A percentile compares a stretch with the other conserved stretches of the same genome.
These are phyloP conservation scores for Lactifluus echinatus DNA, from an alignment of 768 basidiomycete genomes.

Conservation along the genomic window DNA sequence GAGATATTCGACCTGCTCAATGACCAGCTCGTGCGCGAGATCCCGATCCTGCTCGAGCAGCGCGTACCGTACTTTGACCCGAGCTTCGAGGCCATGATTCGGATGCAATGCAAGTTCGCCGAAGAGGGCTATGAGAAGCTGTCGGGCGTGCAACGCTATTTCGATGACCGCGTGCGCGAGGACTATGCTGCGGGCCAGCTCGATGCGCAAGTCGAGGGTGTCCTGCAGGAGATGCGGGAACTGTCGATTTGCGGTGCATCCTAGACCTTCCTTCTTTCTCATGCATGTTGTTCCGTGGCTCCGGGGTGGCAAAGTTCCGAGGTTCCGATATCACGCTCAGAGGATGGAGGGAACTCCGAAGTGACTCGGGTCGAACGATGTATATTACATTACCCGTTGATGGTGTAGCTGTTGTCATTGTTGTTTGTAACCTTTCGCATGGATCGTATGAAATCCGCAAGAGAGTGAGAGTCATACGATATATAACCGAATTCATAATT, in stretches of 20 bases:
- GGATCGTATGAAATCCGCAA: slow-evolving; percentile 2
- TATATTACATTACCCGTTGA: slow-evolving; percentile 1
- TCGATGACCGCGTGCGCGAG: slow-evolving; percentile 81
- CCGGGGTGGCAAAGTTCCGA: neutral
- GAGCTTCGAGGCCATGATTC: slow-evolving; percentile 97
- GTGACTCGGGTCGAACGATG: neutral
- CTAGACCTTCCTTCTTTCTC: slow-evolving; percentile 6
- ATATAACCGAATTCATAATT: slow-evolving; percentile 11
- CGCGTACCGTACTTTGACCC: slow-evolving; percentile 98
- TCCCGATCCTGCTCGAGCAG: slow-evolving; percentile 88
- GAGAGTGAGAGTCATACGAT: neutral
- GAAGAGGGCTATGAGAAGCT: slow-evolving; percentile 98
- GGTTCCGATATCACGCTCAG: neutral
- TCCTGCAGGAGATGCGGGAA: slow-evolving; percentile 96
- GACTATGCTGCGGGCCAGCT: slow-evolving; percentile 96
- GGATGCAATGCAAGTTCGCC: slow-evolving; percentile 95
- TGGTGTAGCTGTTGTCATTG: neutral
- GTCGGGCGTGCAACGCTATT: slow-evolving; percentile 89
- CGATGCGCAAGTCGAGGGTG: slow-evolving; percentile 95
- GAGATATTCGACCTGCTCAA: slow-evolving; percentile 93
- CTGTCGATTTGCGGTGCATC: slow-evolving; percentile 80
- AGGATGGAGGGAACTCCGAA: neutral
- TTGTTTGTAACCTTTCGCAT: neutral
- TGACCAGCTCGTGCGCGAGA: slow-evolving; percentile 80
- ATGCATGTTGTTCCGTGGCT: neutral